Base-by-base conservation (phyloP, 768 basidiomycete species). In the Lentinus brumalis region DNA sequence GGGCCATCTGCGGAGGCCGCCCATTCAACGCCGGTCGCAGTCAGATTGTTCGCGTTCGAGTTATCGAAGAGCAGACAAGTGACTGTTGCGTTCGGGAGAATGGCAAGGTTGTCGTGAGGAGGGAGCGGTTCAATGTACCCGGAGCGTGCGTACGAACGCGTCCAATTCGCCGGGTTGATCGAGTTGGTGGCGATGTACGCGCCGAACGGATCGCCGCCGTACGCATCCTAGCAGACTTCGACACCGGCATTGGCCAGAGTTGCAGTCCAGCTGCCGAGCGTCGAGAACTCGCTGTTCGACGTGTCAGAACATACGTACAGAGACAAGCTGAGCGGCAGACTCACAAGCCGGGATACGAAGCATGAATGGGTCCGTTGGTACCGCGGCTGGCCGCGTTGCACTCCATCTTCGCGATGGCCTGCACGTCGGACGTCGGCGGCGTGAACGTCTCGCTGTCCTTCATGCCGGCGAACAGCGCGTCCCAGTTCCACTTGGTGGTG, bases 91-190 rank as follows among this genome's bases (percentile, higher is more conserved):
- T 83, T 82, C 9, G 83, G 75, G 26, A 90, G 76, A 60, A 91
- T 81, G 66, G 84, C 81, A 42, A 90, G 79, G 67, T 90, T 90
- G 56, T 78, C 58, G 46, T 86, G 82, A 18, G 84, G 80, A 0
- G 86, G 83, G 1, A 88, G 77, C 4, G 83, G 78, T 70, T 89
- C 88, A 70, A 87, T 84, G 76, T 88, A 88, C 3, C 78, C 82
- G 0, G 85, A 80, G 59, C 83, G 79, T n/a, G 86, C 78, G 73
- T 88, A 88, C 1, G 83, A 85, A 49, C 87, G 81, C 12, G 85
- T 86, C 76, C 81, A 83, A 73, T 87, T 88, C 30, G 76, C 57
- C 1, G 83, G 82, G 73, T 88, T 88, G 69, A 91, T 85, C 7
- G 80, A 77, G 6, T 81, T 81, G 4, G 86, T 79, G 0, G 85